Base-by-base conservation (phyloP, 352 stramenopile genomes). In the Phytopythium delawarense region DNA sequence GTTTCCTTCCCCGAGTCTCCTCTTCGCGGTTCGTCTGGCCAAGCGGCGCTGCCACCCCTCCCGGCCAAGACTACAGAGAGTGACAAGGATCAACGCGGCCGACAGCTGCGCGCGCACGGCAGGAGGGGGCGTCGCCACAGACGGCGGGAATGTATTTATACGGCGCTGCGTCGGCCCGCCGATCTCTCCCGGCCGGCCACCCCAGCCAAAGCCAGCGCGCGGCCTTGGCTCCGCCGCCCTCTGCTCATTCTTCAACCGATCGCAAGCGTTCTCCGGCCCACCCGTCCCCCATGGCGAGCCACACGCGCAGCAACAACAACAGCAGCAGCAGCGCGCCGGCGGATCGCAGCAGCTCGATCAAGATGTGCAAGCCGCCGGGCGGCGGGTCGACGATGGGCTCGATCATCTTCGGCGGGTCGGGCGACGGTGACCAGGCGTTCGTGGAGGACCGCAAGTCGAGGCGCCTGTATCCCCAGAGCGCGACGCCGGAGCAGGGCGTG, bases 391-490 rank as follows among this genome's bases (percentile, higher is more conserved):
- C 70, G 34, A 65, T 84, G 50, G 77, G 77, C 45, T 81, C 77
- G 21, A 57, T 87, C 45, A 76, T 87, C 62, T 87, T 71, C 45
- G 75, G 75, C 40, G 70, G 66, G 25, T 48, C 60, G 25, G 62
- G 67, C 13, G 62, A 66, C 54, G 67, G 74, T 42, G 63, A 74
- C 34, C 30, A 50, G 30, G 81, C 71, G 30, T 85, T 80, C 64
- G 68, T 84, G 57, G 78, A 87, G 53, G 78, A 87, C 37, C 74
- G 74, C 57, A 81, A 80, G 58, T 73, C 74, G 15, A 75, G 78
- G 42, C 78, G 78, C 16, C 75, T 72, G 28, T 64, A 72, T 15
- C 57, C 55, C 13, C 62, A 66, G 1, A 59, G 59, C 40, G 46
- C 48, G 30, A 52, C 76, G 45, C 78, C 78, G 4, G 74, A 87